Evolutionary conservation across 2,329 filamentous ascomycete species (phyloP).

Genomic region (Ophiostoma sp.): DNA sequence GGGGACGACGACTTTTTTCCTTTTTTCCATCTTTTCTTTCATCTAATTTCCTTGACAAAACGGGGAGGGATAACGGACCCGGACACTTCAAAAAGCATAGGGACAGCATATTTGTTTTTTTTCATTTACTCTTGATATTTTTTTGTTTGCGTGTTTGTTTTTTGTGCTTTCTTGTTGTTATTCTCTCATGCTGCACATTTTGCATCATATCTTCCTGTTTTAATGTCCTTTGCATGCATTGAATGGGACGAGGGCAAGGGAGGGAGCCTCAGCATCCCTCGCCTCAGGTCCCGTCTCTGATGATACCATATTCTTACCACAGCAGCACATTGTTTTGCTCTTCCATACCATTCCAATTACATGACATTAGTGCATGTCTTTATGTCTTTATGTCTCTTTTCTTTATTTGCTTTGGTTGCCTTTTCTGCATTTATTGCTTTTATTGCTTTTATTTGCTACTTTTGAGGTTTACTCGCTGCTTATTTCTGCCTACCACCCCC

Average conservation of each 20-base stretch:
- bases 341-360: too few species aligned
- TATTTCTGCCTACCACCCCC: too few species aligned
- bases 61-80: not conserved
- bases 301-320: conserved; percentile 6
- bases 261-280: conserved; percentile 11
- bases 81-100: conserved; percentile 12
- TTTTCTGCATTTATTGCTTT: too few species aligned
- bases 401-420: not conserved
- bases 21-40: not conserved
- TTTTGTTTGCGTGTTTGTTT: not conserved
- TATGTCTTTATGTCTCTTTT: not conserved
- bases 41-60: not conserved
- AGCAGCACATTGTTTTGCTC: not conserved
- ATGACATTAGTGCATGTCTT: not conserved
- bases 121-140: not conserved
- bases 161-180: too few species aligned
- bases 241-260: not conserved
- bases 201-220: not conserved
- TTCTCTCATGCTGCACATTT: not conserved
- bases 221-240: not conserved
- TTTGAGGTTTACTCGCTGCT: too few species aligned
- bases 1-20: not conserved
- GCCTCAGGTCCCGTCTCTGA: not conserved
- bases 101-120: conserved; percentile 1
- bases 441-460: too few species aligned